phyloP scores from a whole-genome alignment of 345 rosid genomes.

The Eucalyptus caleyi region DNA sequence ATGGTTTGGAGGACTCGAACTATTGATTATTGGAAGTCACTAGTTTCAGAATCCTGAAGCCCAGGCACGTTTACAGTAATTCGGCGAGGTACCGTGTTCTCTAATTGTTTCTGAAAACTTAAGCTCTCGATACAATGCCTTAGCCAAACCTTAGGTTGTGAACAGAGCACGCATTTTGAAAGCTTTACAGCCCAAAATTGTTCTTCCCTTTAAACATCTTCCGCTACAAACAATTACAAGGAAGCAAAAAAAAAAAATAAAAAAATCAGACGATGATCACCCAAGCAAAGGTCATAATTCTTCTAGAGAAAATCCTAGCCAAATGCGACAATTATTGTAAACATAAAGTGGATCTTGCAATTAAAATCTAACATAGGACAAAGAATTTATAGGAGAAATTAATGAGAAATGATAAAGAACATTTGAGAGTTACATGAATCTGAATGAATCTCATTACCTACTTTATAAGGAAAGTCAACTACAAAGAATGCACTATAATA shows the following conservation, averaged over 20 bases:
- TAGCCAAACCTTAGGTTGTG: background rate
- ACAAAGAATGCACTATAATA: background rate
- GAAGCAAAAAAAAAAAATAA: too few relatives aligned
- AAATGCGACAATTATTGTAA: background rate
- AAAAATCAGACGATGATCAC: background rate
- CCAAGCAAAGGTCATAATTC: background rate
- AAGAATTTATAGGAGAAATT: background rate
- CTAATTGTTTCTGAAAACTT: background rate
- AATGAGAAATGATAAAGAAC: background rate
- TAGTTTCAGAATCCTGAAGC: background rate
- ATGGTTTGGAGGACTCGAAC: background rate
- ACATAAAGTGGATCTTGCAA: background rate
- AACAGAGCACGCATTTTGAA: accelerated
- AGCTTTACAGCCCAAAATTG: background rate
- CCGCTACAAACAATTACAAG: background rate
- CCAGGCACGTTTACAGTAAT: too few relatives aligned
- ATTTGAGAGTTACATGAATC: background rate
- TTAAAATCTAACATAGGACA: background rate
- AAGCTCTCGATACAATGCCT: background rate
- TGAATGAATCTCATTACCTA: accelerated
- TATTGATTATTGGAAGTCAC: background rate
- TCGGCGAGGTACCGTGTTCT: background rate
- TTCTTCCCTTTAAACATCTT: background rate
- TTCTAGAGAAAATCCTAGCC: background rate
- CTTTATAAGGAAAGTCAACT: background rate